These are phyloP conservation scores for Xylariales sp. DNA, from an alignment of 2,329 filamentous ascomycete species.

Conservation along the genomic window DNA sequence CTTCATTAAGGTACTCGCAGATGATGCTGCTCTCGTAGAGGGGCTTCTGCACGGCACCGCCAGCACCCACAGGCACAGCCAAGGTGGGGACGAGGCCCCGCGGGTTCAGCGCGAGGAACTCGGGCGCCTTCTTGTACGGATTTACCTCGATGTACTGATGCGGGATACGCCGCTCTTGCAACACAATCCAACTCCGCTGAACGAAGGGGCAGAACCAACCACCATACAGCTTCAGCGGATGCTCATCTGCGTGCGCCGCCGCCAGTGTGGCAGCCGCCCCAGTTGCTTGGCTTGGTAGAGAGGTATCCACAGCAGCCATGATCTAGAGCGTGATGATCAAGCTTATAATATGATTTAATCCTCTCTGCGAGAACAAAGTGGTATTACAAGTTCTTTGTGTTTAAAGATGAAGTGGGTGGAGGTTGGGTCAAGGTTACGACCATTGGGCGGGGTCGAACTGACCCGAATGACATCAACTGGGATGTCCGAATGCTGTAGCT, in stretches of 20 bases:
- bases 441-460: no score
- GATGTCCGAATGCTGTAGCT: no score
- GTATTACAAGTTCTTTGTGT: no score
- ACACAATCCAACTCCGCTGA: conserved; percentile 68
- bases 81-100: conserved; percentile 72
- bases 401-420: no score
- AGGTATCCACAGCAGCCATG: conserved; percentile 45
- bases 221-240: conserved; percentile 62
- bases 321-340: background rate
- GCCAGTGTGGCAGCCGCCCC: conserved; percentile 46
- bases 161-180: conserved; percentile 68
- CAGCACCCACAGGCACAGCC: conserved; percentile 33
- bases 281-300: conserved; percentile 39
- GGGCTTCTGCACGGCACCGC: conserved; percentile 40
- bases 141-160: conserved; percentile 78
- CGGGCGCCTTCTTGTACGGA: conserved; percentile 68
- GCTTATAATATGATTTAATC: no score
- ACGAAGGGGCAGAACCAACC: conserved; percentile 73
- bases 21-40: conserved; percentile 71
- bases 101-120: conserved; percentile 68
- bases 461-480: no score
- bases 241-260: conserved; percentile 37
- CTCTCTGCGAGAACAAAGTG: no score
- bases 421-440: no score
- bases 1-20: conserved; percentile 73